Evolutionary conservation across 169 alveolate species (phyloP), one percentile per base, ranked within the genome.

Genomic region (Babesia sp.): DNA sequence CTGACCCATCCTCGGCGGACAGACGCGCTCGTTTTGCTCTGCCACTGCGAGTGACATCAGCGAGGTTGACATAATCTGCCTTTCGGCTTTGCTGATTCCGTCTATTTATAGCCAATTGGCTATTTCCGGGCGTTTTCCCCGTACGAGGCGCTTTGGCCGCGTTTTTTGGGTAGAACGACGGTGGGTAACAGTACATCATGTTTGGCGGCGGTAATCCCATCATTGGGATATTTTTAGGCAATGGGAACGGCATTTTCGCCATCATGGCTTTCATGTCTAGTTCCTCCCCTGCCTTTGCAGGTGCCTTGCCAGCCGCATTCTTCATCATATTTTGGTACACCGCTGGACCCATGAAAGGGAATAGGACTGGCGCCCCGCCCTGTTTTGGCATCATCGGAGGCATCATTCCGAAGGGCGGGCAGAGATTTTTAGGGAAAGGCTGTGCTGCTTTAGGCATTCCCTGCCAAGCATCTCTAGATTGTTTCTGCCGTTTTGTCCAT

Each of bases 311-410:
- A 5, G 74, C 74, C 22, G 48, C 14, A 48, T 41, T 64, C 63
- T 64, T 76, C 71, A 69, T 69, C 67, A 69, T 56, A 57, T 67
- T 76, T 39, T 66, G 85, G 20, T 76, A 66, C 58, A 76, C 28
- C 3, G 69, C 66, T 16, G 76, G 85, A 33, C 66, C 72, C 60
- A 63, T 50, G 44, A 69, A 37, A n/a, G 78, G 85, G 57, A 46
- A 67, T 39, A 34, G 31, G 36, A 64, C 33, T n/a, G 72, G 63
- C 3, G 50, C 56, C 28, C 39, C 60, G 14, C 71, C 71, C 56
- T 76, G 85, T 16, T 76, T 76, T 4, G 61, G 61, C 74, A 74
- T 41, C 29, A 74, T 48, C 26, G 73, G 84, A 12, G 59, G 59
- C 74, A 64, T 64, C 64, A 64, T 45, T 16, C 74, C 74, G 37